phyloP scores from a whole-genome alignment of 805 yeast species.

The Yarrowia keelungensis region DNA sequence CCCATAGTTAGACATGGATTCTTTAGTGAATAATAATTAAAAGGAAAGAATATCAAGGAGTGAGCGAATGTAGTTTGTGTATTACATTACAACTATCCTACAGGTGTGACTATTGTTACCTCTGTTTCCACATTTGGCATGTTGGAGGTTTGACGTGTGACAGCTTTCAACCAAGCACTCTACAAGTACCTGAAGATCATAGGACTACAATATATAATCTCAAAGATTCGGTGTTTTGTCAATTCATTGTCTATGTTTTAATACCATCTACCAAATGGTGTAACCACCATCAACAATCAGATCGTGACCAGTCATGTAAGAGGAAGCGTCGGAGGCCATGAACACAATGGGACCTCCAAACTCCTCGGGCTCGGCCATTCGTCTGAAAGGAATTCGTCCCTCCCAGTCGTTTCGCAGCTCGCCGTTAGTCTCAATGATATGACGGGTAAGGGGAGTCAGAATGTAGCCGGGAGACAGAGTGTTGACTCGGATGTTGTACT shows the following conservation, averaged over 20 bases:
- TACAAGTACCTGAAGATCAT: too few relatives aligned
- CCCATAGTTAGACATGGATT: neutral
- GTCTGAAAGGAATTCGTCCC: slow-evolving; percentile 71
- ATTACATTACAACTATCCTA: too few relatives aligned
- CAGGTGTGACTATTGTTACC: too few relatives aligned
- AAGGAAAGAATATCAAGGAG: too few relatives aligned
- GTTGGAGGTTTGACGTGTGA: too few relatives aligned
- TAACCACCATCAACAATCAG: slow-evolving; percentile 87
- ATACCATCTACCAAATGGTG: slow-evolving; percentile 66
- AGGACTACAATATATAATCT: too few relatives aligned
- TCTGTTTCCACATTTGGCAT: too few relatives aligned
- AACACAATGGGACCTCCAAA: slow-evolving; percentile 78
- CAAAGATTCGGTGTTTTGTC: too few relatives aligned
- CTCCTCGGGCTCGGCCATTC: slow-evolving; percentile 87
- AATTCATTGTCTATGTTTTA: neutral
- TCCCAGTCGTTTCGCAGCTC: slow-evolving; percentile 74
- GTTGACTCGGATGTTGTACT: slow-evolving; percentile 76
- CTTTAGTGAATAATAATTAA: slow-evolving; percentile 10
- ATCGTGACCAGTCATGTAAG: slow-evolving; percentile 85
- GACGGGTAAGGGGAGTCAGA: slow-evolving; percentile 76
- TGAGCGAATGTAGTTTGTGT: too few relatives aligned
- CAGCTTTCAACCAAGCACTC: too few relatives aligned
- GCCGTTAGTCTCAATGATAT: slow-evolving; percentile 61
- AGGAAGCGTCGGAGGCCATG: slow-evolving; percentile 74
- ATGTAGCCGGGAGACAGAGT: slow-evolving; percentile 83